These are phyloP conservation scores for Acacia crassicarpa DNA, from an alignment of 306 rosid genomes.

Conservation along the genomic window DNA sequence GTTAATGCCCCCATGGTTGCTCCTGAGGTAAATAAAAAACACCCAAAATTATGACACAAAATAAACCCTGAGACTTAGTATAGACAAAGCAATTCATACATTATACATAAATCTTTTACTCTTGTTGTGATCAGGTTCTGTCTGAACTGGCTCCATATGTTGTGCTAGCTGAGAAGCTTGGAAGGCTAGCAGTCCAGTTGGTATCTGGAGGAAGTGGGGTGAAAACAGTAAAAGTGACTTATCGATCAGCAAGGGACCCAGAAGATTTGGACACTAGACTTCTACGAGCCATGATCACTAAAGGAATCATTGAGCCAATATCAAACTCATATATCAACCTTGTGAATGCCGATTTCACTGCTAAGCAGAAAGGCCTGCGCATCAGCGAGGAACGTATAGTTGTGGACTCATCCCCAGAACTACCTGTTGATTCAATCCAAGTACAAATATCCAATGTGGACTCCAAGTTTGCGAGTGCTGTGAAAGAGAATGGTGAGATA, in stretches of 20 bases:
- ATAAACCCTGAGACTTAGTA: not conserved
- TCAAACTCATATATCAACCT: constrained; percentile 72
- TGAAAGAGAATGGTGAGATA: constrained; percentile 52
- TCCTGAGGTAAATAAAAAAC: constrained; percentile 58
- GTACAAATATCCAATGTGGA: constrained; percentile 62
- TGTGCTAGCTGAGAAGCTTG: constrained; percentile 78
- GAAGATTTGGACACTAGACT: constrained; percentile 91
- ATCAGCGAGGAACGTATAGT: constrained; percentile 70
- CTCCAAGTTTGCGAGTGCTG: constrained; percentile 75
- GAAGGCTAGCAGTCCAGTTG: constrained; percentile 71
- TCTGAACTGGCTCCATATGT: constrained; percentile 79
- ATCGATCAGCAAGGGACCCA: constrained; percentile 60
- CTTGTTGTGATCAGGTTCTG: constrained; percentile 53
- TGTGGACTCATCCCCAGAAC: constrained; percentile 59
- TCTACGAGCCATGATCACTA: constrained; percentile 88
- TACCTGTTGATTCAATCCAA: constrained; percentile 73
- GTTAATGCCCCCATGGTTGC: constrained; percentile 99
- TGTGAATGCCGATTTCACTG: constrained; percentile 85
- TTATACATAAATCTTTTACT: not conserved
- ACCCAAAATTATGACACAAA: not conserved
- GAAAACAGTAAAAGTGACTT: constrained; percentile 57
- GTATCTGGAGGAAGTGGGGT: constrained; percentile 80
- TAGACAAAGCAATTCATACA: not conserved
- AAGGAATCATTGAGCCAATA: constrained; percentile 83
- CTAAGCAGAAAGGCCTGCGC: constrained; percentile 79